Base-by-base conservation (phyloP, 768 basidiomycete genomes). In the Suillus americanus region DNA sequence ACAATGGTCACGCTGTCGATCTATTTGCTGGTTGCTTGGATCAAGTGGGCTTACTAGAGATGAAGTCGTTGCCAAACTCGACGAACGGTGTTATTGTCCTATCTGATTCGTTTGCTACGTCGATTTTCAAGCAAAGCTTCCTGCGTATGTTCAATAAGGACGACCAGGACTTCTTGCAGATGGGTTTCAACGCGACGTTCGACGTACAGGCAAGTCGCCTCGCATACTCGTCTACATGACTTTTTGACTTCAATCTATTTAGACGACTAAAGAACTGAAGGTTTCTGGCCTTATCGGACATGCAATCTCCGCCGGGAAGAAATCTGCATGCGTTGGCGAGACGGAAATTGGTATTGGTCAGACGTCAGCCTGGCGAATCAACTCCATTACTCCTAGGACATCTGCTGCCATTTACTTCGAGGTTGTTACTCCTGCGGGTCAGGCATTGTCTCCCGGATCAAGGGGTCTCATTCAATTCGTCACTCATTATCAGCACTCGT, bases 111-210 rank as follows among this genome's bases (percentile, higher is more conserved):
- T 99, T 99, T 76, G 89, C 92, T 13, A 99, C 97, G 12, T 95
- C 95, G 30, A 97, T 99, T 74, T 99, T 99, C 87, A 99, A 99
- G 81, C 97, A 98, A 77, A 93, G 90, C 71, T 98, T 97, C 88
- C 84, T 97, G 48, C 87, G 95, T 48, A 81, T 97, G 48, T 95
- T 99, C 77, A 87, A 83, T 72, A 98, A 97, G 76, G 97, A 97
- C 68, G 93, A 92, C 20, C 88, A 97, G 67, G 97, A 96, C 1
- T 85, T 92, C 68, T 82, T 99, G 33, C 87, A 91, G 72, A 98
- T 99, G 96, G 97, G 97, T 62, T 99, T 99, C 81, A 99, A 99
- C 71, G 97, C 95, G 12, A 99, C 95, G 1, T 97, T 99, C 69
- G 97, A 99, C 75, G 97, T 99, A 30, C 92, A 96, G 86, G 94